Evolutionary conservation across 345 rosid genomes (phyloP).

Genomic region (Acer yangbiense): DNA sequence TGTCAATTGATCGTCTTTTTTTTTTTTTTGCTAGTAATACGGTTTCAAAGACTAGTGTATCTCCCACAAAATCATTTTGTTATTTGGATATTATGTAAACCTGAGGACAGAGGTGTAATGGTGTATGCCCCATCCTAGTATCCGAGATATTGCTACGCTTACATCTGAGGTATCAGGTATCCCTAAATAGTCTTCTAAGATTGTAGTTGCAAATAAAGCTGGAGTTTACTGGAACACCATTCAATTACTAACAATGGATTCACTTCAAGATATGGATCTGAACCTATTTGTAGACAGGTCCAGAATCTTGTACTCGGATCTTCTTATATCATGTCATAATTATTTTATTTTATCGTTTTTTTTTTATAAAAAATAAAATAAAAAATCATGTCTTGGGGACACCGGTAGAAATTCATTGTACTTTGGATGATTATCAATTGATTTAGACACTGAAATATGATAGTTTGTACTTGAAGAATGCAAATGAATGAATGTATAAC

Average conservation of each 20-base stretch:
- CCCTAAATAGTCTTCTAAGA: not conserved
- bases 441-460: not conserved
- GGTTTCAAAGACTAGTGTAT: not conserved
- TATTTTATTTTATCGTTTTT: no score
- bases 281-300: not conserved
- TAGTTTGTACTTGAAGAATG: not conserved
- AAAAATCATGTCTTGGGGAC: not conserved
- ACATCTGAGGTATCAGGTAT: conserved; percentile 2
- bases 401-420: no score
- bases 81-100: not conserved
- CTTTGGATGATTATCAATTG: not conserved
- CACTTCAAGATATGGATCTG: not conserved
- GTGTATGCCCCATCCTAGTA: not conserved
- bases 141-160: not conserved
- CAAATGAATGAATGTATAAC: not conserved
- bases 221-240: not conserved
- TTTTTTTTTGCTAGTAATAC: not conserved
- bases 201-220: not conserved
- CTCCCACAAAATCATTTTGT: not conserved
- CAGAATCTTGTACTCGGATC: not conserved
- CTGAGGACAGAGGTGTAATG: not conserved
- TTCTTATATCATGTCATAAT: not conserved
- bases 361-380: no score
- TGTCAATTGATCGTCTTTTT: not conserved
- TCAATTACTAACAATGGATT: not conserved